Conservation (phyloP, 495 filamentous ascomycete genomes). For the Xylaria intraflava region DNA sequence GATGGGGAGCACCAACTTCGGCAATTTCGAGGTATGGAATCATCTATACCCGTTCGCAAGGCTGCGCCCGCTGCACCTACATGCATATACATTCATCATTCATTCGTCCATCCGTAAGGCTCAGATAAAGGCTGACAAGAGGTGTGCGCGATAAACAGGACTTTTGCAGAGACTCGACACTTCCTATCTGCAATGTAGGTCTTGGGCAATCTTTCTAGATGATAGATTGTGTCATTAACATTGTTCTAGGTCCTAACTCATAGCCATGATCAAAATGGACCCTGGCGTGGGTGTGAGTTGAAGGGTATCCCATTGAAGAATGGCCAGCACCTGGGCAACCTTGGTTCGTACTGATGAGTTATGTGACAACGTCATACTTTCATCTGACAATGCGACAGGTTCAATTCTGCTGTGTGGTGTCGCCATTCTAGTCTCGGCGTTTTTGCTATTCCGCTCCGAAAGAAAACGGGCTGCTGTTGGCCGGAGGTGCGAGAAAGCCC, state of each 20-base stretch:
- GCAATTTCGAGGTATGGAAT: conserved; percentile 76
- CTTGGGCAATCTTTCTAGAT: conserved; percentile 15
- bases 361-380: not conserved
- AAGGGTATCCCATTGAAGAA: conserved; percentile 63
- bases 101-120: not conserved
- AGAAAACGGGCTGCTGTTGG: conserved; percentile 91
- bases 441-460: conserved; percentile 75
- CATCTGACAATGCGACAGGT: conserved; percentile 44
- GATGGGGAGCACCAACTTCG: conserved; percentile 70
- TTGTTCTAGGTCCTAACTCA: conserved; percentile 37
- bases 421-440: conserved; percentile 59
- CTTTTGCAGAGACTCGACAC: conserved; percentile 93
- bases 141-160: conserved; percentile 45
- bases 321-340: conserved; percentile 64
- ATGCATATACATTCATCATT: not conserved
- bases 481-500: conserved; percentile 57
- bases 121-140: not conserved
- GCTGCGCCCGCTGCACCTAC: not conserved
- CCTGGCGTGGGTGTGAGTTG: conserved; percentile 62
- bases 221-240: conserved; percentile 7
- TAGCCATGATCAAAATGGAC: conserved; percentile 36
- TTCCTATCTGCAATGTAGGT: conserved; percentile 96
- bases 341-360: conserved; percentile 55
- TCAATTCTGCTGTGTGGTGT: conserved; percentile 80
- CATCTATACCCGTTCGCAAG: not conserved